Evolutionary conservation across 1,284 basidiomycete species (phyloP), one percentile per base, ranked within the genome.

Genomic region (Fistulina hepatica): DNA sequence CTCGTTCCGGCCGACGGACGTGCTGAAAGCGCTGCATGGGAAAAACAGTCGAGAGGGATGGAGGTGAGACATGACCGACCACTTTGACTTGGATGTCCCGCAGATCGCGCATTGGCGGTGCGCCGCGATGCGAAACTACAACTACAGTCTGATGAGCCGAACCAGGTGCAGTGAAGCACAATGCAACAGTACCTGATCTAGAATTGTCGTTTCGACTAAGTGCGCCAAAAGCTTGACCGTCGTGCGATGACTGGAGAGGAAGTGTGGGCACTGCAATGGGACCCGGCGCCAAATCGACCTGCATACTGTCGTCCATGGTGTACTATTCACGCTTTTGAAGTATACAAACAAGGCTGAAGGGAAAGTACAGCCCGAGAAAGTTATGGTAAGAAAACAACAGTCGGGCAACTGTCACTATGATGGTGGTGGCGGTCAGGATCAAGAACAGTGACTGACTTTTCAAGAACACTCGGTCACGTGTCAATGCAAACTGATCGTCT

Each of bases 31-130:
- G 28, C 28, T 9, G 13, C 11, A 3, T 31, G 15, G 10, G 13
- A 8, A 10, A 31, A 9, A 15, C 19, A 31, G 15, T 31, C 28
- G 13, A 8, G 9, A 16, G 6, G 8, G 11, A n/a, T n/a, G n/a
- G n/a, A n/a, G 15, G 28, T 31, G 13, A 9, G 28, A 10, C 13
- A 19, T 31, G 9, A 16, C 28, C 19, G 15, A 31, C 28, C n/a
- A 86, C 80, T 54, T 86, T 85, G 39, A 85, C 82, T 42, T 78
- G 69, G 37, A 86, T 71, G 41, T 85, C 81, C 41, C 76, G 73
- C 53, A 82, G 78, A 44, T 58, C 64, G 15, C 19, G 10, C 19
- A 8, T 9, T 13, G 28, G 28, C 28, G 15, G 28, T 19, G 28
- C 9, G 10, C 15, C 13, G 13, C 15, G 15, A 9, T 11, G 11